Conservation (phyloP, 495 filamentous ascomycete species). For the Trichoderma virens region DNA sequence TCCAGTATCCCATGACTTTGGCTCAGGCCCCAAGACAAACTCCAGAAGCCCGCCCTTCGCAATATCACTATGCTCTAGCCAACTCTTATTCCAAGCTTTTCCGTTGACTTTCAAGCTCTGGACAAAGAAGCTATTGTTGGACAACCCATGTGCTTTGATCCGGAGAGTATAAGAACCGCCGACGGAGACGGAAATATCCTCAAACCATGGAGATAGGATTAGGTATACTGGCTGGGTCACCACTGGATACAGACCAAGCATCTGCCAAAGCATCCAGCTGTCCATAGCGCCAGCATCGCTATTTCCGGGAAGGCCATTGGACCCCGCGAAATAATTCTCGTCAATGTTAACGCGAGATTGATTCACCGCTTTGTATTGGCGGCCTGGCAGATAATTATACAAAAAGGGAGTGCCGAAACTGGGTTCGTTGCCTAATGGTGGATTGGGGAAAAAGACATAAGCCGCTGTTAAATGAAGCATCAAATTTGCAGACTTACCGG, state of each 20-base stretch:
- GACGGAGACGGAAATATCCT: slow-evolving; percentile 48
- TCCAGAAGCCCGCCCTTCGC: slow-evolving; percentile 53
- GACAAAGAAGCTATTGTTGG: slow-evolving; percentile 45
- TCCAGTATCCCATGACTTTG: slow-evolving; percentile 49
- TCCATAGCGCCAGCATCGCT: slow-evolving; percentile 66
- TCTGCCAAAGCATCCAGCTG: slow-evolving; percentile 60
- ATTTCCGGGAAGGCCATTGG: slow-evolving; percentile 56
- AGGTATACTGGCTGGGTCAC: slow-evolving; percentile 59
- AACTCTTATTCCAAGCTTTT: slow-evolving; percentile 44
- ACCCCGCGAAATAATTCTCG: slow-evolving; percentile 43
- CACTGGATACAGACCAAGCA: slow-evolving; percentile 63
- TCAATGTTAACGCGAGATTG: slow-evolving; percentile 45
- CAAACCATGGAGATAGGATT: slow-evolving; percentile 55
- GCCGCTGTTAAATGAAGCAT: not conserved
- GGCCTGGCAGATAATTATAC: slow-evolving; percentile 54
- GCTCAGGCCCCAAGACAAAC: slow-evolving; percentile 51
- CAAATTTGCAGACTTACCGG: slow-evolving; percentile 25
- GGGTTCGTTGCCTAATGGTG: slow-evolving; percentile 47
- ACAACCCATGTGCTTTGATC: slow-evolving; percentile 46
- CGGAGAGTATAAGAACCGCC: slow-evolving; percentile 45
- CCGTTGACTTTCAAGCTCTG: slow-evolving; percentile 46
- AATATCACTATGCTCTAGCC: slow-evolving; percentile 57
- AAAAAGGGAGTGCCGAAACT: slow-evolving; percentile 63
- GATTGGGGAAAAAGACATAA: not conserved
- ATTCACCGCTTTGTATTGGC: slow-evolving; percentile 51